phyloP scores from a whole-genome alignment of 805 yeast species.

The Teunomyces tritomae region DNA sequence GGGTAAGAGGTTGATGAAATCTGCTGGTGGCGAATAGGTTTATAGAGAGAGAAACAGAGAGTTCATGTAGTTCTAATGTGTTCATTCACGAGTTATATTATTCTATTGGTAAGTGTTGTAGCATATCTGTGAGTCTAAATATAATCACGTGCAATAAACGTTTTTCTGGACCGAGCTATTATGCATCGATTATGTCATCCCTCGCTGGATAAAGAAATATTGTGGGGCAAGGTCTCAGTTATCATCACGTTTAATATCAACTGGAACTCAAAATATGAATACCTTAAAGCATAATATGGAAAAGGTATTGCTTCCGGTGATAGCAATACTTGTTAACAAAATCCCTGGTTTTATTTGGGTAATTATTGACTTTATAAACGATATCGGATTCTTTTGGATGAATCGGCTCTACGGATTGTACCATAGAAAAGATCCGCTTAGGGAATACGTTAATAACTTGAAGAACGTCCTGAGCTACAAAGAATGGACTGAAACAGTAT shows the following conservation, averaged over 20 bases:
- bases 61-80: neutral
- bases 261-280: neutral
- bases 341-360: conserved; percentile 42
- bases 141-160: neutral
- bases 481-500: conserved; percentile 64
- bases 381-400: conserved; percentile 48
- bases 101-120: neutral
- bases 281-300: neutral
- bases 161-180: too few relatives aligned
- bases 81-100: too few relatives aligned
- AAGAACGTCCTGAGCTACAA: conserved; percentile 55
- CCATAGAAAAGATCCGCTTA: conserved; percentile 41
- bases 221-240: conserved; percentile 1
- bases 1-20: conserved; percentile 51
- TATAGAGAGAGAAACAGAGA: neutral
- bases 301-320: conserved; percentile 17
- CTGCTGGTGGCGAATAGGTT: conserved; percentile 1
- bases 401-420: conserved; percentile 34
- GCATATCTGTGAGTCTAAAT: too few relatives aligned
- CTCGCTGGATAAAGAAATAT: neutral
- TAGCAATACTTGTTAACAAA: conserved; percentile 30
- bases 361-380: conserved; percentile 41
- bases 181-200: too few relatives aligned
- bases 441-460: conserved; percentile 48
- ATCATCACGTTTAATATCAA: neutral